Conservation (phyloP, 768 basidiomycete genomes). For the Rhodocollybia butyracea region DNA sequence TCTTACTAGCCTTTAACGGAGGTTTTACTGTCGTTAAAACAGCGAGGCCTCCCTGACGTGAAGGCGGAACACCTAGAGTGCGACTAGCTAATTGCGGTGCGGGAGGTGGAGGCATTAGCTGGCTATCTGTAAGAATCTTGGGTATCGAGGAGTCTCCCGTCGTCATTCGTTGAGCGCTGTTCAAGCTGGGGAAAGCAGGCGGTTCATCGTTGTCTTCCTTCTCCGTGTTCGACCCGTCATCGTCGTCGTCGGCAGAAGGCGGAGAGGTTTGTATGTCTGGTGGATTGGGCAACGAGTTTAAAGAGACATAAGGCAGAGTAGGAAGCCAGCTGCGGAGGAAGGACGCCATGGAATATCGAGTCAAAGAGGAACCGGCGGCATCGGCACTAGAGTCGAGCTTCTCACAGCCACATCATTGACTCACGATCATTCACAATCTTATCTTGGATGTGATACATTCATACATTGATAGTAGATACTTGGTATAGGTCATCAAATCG, state of each 20-base stretch:
- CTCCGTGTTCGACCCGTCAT: constrained; percentile 36
- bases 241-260: constrained; percentile 40
- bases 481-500: neutral
- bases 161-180: constrained; percentile 66
- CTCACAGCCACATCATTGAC: neutral
- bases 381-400: too few relatives aligned
- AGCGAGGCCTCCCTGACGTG: constrained; percentile 43
- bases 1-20: constrained; percentile 52
- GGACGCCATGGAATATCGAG: constrained; percentile 41
- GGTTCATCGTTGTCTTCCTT: constrained; percentile 50
- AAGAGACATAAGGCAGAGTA: constrained; percentile 25
- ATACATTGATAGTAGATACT: neutral
- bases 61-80: constrained; percentile 31
- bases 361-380: neutral
- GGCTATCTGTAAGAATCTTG: constrained; percentile 40
- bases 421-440: too few relatives aligned
- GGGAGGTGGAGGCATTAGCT: constrained; percentile 55
- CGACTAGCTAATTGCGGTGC: constrained; percentile 39
- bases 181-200: constrained; percentile 70
- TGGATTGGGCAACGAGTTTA: constrained; percentile 11
- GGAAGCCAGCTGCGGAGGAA: constrained; percentile 61
- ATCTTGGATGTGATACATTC: too few relatives aligned
- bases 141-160: constrained; percentile 23
- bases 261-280: constrained; percentile 35
- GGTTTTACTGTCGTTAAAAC: constrained; percentile 59